Evolutionary conservation across 108 stramenopile species (phyloP).

Genomic region (Conticribra weissflogii): DNA sequence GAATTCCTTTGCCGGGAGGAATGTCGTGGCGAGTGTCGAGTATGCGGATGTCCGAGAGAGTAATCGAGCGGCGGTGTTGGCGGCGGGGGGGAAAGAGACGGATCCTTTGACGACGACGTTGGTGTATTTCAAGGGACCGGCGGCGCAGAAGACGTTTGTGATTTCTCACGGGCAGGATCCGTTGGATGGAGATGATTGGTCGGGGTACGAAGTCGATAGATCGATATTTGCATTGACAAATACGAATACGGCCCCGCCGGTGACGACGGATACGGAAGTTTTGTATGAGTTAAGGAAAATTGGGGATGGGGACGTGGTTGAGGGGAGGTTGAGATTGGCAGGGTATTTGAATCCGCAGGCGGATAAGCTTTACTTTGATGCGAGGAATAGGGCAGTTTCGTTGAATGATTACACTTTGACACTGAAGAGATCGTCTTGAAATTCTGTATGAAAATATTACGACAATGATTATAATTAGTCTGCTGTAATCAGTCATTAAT

Average conservation of each 20-base stretch:
- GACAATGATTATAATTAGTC: too few species aligned
- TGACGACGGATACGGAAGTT: conserved; percentile 80
- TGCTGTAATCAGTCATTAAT: too few species aligned
- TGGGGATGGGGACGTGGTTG: conserved; percentile 47
- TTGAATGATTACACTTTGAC: conserved; percentile 68
- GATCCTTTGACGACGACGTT: conserved; percentile 81
- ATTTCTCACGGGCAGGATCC: conserved; percentile 60
- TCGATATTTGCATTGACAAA: conserved; percentile 88
- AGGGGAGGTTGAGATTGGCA: conserved; percentile 66
- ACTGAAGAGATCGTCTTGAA: conserved; percentile 37
- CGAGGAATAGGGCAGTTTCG: conserved; percentile 77
- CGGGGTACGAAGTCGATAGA: conserved; percentile 72
- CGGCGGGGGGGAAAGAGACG: conserved; percentile 63
- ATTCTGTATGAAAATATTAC: too few species aligned
- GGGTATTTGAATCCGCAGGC: conserved; percentile 79
- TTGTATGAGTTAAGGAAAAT: conserved; percentile 65
- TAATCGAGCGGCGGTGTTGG: conserved; percentile 69
- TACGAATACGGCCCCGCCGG: conserved; percentile 80
- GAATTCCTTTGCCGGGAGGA: conserved; percentile 72
- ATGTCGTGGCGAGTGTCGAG: conserved; percentile 76
- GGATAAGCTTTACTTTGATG: conserved; percentile 80
- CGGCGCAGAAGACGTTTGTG: conserved; percentile 82
- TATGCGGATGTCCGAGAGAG: conserved; percentile 77
- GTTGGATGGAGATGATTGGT: conserved; percentile 46
- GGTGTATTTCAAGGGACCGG: conserved; percentile 81